Conservation (phyloP, 805 yeast genomes). For the Yamadazyma akitaensis region DNA sequence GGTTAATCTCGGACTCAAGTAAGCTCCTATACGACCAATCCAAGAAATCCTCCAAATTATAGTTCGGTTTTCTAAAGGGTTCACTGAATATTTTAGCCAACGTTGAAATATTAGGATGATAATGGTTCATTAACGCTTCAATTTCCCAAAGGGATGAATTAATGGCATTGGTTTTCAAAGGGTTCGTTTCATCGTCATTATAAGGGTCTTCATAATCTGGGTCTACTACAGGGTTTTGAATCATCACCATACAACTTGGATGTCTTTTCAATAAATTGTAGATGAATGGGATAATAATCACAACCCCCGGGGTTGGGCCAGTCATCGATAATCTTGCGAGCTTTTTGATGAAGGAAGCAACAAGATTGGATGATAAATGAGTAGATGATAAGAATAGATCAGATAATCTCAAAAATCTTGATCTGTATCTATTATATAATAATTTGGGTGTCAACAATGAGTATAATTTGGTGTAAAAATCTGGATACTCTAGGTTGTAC, state of each 20-base stretch:
- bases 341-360: slow-evolving; percentile 86
- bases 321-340: slow-evolving; percentile 70
- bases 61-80: slow-evolving; percentile 83
- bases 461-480: slow-evolving; percentile 80
- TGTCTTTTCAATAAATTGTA: slow-evolving; percentile 88
- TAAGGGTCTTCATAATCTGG: slow-evolving; percentile 46
- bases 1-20: slow-evolving; percentile 58
- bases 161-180: slow-evolving; percentile 74
- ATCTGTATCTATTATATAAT: slow-evolving; percentile 73
- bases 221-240: slow-evolving; percentile 51
- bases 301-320: slow-evolving; percentile 87
- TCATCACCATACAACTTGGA: slow-evolving; percentile 88
- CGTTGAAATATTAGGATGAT: slow-evolving; percentile 94
- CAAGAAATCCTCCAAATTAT: slow-evolving; percentile 89
- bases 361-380: slow-evolving; percentile 76
- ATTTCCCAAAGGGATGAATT: slow-evolving; percentile 92
- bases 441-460: slow-evolving; percentile 72
- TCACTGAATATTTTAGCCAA: slow-evolving; percentile 84
- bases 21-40: slow-evolving; percentile 81
- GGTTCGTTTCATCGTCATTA: slow-evolving; percentile 61
- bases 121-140: slow-evolving; percentile 73
- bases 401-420: slow-evolving; percentile 82
- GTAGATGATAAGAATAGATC: slow-evolving; percentile 85
- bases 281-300: slow-evolving; percentile 83
- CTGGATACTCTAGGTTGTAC: slow-evolving; percentile 86